Evolutionary conservation across 306 rosid genomes (phyloP).

Genomic region (Vicia sativa): DNA sequence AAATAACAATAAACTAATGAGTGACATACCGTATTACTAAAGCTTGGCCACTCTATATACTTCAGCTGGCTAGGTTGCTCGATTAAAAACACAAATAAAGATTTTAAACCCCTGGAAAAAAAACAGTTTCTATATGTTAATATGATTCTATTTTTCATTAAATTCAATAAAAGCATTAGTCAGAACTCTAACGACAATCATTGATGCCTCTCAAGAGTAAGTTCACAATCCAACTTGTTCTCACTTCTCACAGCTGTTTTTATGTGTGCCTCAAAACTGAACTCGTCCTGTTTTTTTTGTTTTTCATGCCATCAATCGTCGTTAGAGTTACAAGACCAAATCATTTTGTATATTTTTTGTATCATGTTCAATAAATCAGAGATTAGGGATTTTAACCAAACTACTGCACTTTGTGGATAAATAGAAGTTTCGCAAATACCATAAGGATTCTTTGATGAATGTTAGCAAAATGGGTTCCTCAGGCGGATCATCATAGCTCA

Average conservation of each 20-base stretch:
- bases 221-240: too few relatives aligned
- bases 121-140: too few relatives aligned
- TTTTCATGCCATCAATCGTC: neutral
- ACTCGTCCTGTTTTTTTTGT: too few relatives aligned
- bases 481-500: constrained; percentile 47
- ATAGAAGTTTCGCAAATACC: constrained; percentile 50
- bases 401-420: constrained; percentile 14
- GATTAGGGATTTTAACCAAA: neutral
- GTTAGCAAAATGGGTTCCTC: constrained; percentile 63
- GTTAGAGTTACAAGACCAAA: neutral
- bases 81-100: constrained; percentile 58
- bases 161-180: too few relatives aligned
- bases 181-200: too few relatives aligned
- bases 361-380: neutral
- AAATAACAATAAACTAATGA: constrained; percentile 18
- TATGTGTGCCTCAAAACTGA: constrained; percentile 3
- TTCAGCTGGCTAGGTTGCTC: constrained; percentile 95
- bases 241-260: too few relatives aligned
- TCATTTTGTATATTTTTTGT: neutral
- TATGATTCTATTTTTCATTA: too few relatives aligned
- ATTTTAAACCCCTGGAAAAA: constrained; percentile 57
- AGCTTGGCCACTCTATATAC: constrained; percentile 87
- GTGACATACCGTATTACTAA: constrained; percentile 73
- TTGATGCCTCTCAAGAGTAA: too few relatives aligned
- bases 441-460: constrained; percentile 50